Conservation (phyloP, 805 yeast genomes). For the Metschnikowia picachoensis region DNA sequence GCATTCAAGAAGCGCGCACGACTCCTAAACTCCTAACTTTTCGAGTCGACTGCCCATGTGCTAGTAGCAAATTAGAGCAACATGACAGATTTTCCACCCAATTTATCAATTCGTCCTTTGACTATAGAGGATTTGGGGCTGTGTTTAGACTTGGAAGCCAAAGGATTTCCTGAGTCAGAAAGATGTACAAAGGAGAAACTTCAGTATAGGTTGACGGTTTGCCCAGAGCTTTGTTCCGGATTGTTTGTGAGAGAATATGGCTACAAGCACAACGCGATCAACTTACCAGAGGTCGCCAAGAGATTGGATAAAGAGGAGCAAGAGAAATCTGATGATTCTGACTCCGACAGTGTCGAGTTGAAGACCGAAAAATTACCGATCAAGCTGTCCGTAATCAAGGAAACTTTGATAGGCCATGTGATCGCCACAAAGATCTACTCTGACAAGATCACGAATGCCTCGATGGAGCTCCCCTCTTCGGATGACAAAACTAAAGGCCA, state of each 20-base stretch:
- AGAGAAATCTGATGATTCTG: slow-evolving; percentile 13
- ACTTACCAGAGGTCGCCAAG: slow-evolving; percentile 39
- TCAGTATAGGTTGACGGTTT: slow-evolving; percentile 65
- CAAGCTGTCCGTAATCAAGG: slow-evolving; percentile 50
- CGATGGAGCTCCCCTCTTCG: slow-evolving; percentile 57
- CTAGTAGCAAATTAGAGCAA: neutral
- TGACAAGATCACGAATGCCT: slow-evolving; percentile 47
- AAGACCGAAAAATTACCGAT: slow-evolving; percentile 40
- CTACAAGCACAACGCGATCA: slow-evolving; percentile 39
- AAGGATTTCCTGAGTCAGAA: slow-evolving; percentile 69
- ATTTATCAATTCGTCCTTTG: slow-evolving; percentile 33
- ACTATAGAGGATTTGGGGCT: slow-evolving; percentile 55
- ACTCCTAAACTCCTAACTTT: slow-evolving; percentile 2
- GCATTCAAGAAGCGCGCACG: slow-evolving; percentile 7
- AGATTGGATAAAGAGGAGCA: slow-evolving; percentile 26
- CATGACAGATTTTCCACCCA: slow-evolving; percentile 46
- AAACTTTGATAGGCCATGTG: slow-evolving; percentile 74
- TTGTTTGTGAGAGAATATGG: slow-evolving; percentile 71
- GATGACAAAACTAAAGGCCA: slow-evolving; percentile 51
- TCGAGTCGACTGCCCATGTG: neutral
- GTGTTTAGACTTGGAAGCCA: slow-evolving; percentile 56
- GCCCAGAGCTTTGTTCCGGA: slow-evolving; percentile 92
- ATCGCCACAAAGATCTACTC: slow-evolving; percentile 67
- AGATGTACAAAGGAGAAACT: slow-evolving; percentile 61
- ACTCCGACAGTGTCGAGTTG: slow-evolving; percentile 20